Percentiles rank a stretch among this genome's conserved stretches.
Evolutionary conservation across 2,329 filamentous ascomycete species (phyloP).

Genomic region (Teratosphaeriaceae sp.): DNA sequence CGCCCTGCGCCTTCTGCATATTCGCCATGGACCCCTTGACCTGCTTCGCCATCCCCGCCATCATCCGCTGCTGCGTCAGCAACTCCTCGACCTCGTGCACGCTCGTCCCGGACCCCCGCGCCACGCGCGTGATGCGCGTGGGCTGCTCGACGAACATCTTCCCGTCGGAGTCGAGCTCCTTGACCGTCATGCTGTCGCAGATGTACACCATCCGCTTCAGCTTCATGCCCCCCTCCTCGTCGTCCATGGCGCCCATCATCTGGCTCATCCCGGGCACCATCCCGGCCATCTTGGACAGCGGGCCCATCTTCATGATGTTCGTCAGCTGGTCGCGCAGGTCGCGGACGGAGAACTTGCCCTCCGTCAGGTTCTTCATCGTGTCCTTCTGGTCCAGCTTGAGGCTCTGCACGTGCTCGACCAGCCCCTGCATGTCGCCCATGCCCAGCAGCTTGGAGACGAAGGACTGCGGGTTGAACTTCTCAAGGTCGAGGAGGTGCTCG

Average conservation of each 20-base stretch:
- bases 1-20: slow-evolving; percentile 87
- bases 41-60: slow-evolving; percentile 98
- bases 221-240: slow-evolving; percentile 90
- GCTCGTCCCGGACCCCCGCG: slow-evolving; percentile 80
- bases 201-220: slow-evolving; percentile 99
- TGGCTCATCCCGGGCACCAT: slow-evolving; percentile 96
- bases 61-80: slow-evolving; percentile 96
- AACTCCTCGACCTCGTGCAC: slow-evolving; percentile 94
- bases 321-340: slow-evolving; percentile 91
- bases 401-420: slow-evolving; percentile 94
- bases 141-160: slow-evolving; percentile 92
- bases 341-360: slow-evolving; percentile 91
- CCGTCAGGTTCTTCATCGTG: slow-evolving; percentile 97
- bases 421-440: slow-evolving; percentile 92
- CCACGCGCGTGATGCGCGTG: slow-evolving; percentile 85
- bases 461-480: slow-evolving; percentile 84
- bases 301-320: slow-evolving; percentile 99
- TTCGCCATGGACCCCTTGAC: slow-evolving; percentile 92
- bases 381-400: slow-evolving; percentile 96
- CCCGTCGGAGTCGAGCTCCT: slow-evolving; percentile 91
- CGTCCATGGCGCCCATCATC: slow-evolving; percentile 94
- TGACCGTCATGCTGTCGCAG: slow-evolving; percentile 95
- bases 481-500: slow-evolving; percentile 92
- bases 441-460: slow-evolving; percentile 92
- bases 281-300: slow-evolving; percentile 91